Conservation (phyloP, 805 yeast genomes). For the Lachancea thermotolerans region DNA sequence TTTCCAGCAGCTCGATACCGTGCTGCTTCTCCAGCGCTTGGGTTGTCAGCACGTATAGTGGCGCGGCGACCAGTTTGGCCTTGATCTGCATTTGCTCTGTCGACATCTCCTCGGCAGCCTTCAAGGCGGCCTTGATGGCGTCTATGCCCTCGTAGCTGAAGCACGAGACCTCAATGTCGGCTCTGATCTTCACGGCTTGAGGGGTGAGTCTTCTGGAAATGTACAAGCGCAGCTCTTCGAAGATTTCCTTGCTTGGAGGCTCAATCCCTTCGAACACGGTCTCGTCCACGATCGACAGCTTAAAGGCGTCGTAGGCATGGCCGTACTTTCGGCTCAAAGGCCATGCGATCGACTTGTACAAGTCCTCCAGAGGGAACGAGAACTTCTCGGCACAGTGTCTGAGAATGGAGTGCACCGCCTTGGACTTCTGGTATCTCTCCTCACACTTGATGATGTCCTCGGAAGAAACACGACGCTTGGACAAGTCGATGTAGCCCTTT, state of each 20-base stretch:
- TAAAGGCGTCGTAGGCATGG: slow-evolving; percentile 96
- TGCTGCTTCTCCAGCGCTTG: slow-evolving; percentile 86
- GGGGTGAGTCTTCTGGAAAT: slow-evolving; percentile 94
- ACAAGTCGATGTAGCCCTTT: slow-evolving; percentile 95
- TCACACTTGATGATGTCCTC: slow-evolving; percentile 97
- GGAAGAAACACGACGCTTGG: slow-evolving; percentile 95
- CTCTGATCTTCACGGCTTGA: slow-evolving; percentile 94
- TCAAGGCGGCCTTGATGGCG: slow-evolving; percentile 85
- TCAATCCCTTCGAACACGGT: slow-evolving; percentile 74
- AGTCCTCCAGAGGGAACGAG: slow-evolving; percentile 73
- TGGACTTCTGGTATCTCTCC: slow-evolving; percentile 92
- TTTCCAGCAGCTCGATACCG: slow-evolving; percentile 73
- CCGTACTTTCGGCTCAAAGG: slow-evolving; percentile 93
- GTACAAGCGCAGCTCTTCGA: slow-evolving; percentile 79
- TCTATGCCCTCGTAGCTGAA: slow-evolving; percentile 96
- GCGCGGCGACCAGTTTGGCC: slow-evolving; percentile 95
- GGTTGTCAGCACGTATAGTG: slow-evolving; percentile 87
- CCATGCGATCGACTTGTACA: slow-evolving; percentile 93
- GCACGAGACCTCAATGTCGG: slow-evolving; percentile 97
- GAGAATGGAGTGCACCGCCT: slow-evolving; percentile 95
- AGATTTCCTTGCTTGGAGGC: slow-evolving; percentile 65
- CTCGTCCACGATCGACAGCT: slow-evolving; percentile 85
- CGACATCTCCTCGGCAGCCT: slow-evolving; percentile 76
- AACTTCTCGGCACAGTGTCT: slow-evolving; percentile 98
- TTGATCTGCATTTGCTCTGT: slow-evolving; percentile 84